Evolutionary conservation across 495 filamentous ascomycete species (phyloP), one percentile per base, ranked within the genome.

Genomic region (Penicillium paradoxum): DNA sequence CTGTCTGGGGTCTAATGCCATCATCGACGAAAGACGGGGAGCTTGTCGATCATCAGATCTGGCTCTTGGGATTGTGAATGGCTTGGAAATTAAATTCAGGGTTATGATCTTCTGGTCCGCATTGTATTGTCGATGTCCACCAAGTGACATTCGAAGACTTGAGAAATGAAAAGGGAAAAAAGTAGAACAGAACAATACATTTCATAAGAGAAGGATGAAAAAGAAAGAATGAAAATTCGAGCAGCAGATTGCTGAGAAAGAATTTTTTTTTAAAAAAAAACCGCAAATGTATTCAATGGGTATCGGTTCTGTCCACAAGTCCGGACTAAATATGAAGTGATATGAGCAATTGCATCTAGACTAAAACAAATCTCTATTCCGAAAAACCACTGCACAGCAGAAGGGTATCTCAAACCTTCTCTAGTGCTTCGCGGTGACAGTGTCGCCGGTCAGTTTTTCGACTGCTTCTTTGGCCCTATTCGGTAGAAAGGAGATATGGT

Each of bases 341-440:
- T 54, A 54, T 43, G 46, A 46, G 45, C 34, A 13, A 29, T 51
- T 50, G 39, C 4, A 44, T 57, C 40, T 49, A 49, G 49, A 58
- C 51, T 41, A 51, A 52, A 33, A 27, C 32, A 30, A 39, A 43
- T 29, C 43, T 48, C 49, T 45, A 37, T 55, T 53, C 50, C 49
- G 43, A 50, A 48, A n/a, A 34, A 50, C 54, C 38, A 44, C 55
- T 59, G 56, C 66, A 70, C 63, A 52, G 64, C 44, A 69, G 71
- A 74, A 73, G 71, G 72, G 72, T 74, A 68, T 76, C 62, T 74
- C 73, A 76, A 74, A 70, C 73, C 73, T 72, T 71, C 71, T 75
- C 76, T 90, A 97, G 84, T 97, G 92, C 86, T 97, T 97, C 51
- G 91, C 93, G 58, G 91, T 96, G 70, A 96, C 92, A 60, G 77